Base-by-base conservation (phyloP, 2,329 filamentous ascomycete species). In the Trichoderma oligosporum region DNA sequence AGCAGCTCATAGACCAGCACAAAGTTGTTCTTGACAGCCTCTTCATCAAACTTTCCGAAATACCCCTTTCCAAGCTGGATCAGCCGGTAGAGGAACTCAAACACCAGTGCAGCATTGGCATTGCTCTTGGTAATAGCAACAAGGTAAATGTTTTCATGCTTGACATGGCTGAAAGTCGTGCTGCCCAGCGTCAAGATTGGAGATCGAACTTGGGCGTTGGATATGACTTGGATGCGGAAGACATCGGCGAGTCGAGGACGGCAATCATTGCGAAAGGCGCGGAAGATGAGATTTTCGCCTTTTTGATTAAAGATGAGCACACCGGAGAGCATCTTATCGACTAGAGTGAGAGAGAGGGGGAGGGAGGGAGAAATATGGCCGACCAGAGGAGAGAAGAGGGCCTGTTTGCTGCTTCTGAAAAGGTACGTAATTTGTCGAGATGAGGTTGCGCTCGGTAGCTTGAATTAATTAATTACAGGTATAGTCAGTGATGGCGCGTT, bases 11-110 rank as follows among this genome's bases (percentile, higher is more conserved):
- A 99, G 36, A 99, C 91, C 64, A 99, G 80, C 63, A 99, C 94
- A 77, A 99, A 99, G 78, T 99, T 99, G 77, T 97, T 97, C 86
- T 99, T 99, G 66, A 99, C 93, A 57, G 94, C 92, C 77, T 99
- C 94, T 80, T 99, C 94, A 70, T 99, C 94, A 70, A 99, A 96
- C 75, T 97, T 97, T 71, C 89, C 93, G 80, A 99, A 99, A 76
- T 99, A 99, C 58, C 91, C 90, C 76, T 89, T 91, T 39, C 94
- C 94, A 63, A 99, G 79, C 69, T 87, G 83, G 63, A 97, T 89
- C 68, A 99, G 78, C 66, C 92, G 85, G 78, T 97, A 97, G 61
- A 99, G 79, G 71, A 99, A 99, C 77, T 99, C 94, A 70, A 99
- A 99, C 22, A 99, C 91, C 57, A 99, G 83, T 39, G 95, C 95